phyloP scores from a whole-genome alignment of 257 asterid genomes.

The Fraxinus anomala region DNA sequence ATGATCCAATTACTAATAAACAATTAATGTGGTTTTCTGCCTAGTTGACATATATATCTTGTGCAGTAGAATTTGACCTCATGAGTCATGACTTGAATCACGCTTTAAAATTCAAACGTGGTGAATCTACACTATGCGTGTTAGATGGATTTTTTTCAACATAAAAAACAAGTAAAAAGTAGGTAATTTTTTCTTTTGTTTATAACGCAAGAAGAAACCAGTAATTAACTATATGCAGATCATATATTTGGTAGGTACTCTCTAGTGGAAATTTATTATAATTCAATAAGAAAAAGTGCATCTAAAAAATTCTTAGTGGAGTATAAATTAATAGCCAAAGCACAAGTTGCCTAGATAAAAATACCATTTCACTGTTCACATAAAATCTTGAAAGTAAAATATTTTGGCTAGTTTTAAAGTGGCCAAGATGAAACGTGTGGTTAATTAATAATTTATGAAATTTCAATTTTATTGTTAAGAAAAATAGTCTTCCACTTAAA shows the following conservation, averaged over 20 bases:
- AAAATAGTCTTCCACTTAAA: too few relatives aligned
- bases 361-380: too few relatives aligned
- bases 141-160: not conserved
- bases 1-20: too few relatives aligned
- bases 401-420: too few relatives aligned
- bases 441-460: too few relatives aligned
- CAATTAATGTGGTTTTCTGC: too few relatives aligned
- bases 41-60: too few relatives aligned
- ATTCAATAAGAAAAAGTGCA: not conserved
- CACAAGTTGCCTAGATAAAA: conserved; percentile 17
- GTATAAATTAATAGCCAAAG: too few relatives aligned
- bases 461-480: too few relatives aligned
- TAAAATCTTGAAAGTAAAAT: too few relatives aligned
- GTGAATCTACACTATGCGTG: not conserved
- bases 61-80: not conserved
- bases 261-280: not conserved
- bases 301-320: not conserved
- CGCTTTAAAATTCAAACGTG: not conserved
- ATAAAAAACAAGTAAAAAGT: not conserved
- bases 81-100: not conserved
- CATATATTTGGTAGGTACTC: not conserved
- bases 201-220: not conserved
- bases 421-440: too few relatives aligned
- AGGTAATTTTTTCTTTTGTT: not conserved
- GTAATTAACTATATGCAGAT: not conserved